These are phyloP conservation scores for Jaapia argillacea DNA, from an alignment of 768 basidiomycete genomes.

Conservation along the genomic window DNA sequence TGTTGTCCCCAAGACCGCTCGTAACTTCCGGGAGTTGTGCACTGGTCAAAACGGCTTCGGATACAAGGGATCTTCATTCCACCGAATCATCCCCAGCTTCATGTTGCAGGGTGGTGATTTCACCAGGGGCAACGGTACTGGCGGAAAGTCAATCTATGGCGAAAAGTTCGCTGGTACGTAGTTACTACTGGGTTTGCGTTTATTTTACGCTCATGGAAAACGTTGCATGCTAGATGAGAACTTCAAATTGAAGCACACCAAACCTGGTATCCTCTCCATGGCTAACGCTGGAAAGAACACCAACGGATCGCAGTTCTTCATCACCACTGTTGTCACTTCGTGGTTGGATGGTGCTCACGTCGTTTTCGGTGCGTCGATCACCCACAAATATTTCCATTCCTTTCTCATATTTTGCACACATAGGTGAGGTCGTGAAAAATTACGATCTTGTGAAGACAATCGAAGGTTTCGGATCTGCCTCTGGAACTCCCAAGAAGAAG, in stretches of 20 bases:
- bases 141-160: conserved; percentile 76
- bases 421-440: conserved; percentile 60
- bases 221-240: conserved; percentile 59
- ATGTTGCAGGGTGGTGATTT: conserved; percentile 94
- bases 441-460: conserved; percentile 41
- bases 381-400: not conserved
- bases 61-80: conserved; percentile 65
- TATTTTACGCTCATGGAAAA: not conserved
- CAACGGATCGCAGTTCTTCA: conserved; percentile 89
- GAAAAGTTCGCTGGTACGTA: conserved; percentile 49
- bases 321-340: conserved; percentile 67
- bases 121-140: conserved; percentile 51
- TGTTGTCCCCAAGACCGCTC: conserved; percentile 61
- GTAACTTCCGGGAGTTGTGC: conserved; percentile 85
- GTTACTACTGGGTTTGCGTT: conserved; percentile 1
- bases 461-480: conserved; percentile 27
- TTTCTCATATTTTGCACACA: not conserved
- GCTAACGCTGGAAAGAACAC: conserved; percentile 78
- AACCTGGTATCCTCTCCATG: conserved; percentile 62
- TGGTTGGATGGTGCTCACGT: conserved; percentile 83
- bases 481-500: conserved; percentile 30
- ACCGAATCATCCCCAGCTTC: conserved; percentile 77
- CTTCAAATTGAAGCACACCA: conserved; percentile 66
- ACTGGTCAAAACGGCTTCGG: conserved; percentile 69
- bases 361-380: conserved; percentile 57